These are phyloP conservation scores for Neoboletus magnificus DNA, from an alignment of 768 basidiomycete species.

Conservation along the genomic window DNA sequence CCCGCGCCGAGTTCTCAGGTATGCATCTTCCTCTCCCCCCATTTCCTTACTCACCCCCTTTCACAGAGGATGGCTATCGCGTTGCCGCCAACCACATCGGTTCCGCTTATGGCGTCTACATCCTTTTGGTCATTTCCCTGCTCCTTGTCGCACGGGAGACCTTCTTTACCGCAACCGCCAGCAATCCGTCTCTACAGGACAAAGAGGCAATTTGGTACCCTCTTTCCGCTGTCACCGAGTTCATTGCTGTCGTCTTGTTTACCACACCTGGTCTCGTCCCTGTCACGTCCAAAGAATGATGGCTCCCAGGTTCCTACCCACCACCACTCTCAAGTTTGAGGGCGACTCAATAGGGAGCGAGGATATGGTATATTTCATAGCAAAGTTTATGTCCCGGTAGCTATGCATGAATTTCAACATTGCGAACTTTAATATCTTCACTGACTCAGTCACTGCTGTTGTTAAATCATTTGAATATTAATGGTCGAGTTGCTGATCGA, in stretches of 20 bases:
- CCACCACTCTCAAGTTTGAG: too few relatives aligned
- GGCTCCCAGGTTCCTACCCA: not conserved
- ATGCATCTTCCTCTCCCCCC: not conserved
- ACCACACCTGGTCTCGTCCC: slow-evolving; percentile 33
- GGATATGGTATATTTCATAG: too few relatives aligned
- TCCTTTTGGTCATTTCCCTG: slow-evolving; percentile 23
- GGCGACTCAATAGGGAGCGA: too few relatives aligned
- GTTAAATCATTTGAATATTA: too few relatives aligned
- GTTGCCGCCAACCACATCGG: slow-evolving; percentile 7
- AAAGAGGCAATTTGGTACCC: slow-evolving; percentile 34
- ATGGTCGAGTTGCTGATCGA: too few relatives aligned
- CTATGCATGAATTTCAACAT: too few relatives aligned
- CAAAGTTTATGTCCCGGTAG: too few relatives aligned
- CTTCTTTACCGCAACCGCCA: slow-evolving; percentile 29
- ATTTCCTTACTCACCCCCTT: not conserved
- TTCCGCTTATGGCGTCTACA: slow-evolving; percentile 15
- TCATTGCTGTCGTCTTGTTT: slow-evolving; percentile 30
- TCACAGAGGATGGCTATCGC: slow-evolving; percentile 10
- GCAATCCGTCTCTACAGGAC: slow-evolving; percentile 14
- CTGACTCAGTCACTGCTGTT: too few relatives aligned
- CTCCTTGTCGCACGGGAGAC: slow-evolving; percentile 29
- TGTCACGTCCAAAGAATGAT: not conserved
- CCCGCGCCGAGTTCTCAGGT: slow-evolving; percentile 16
- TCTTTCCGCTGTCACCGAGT: slow-evolving; percentile 30
- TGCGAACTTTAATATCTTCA: too few relatives aligned